Evolutionary conservation across 345 rosid genomes (phyloP).

Genomic region (Camelina hispida): DNA sequence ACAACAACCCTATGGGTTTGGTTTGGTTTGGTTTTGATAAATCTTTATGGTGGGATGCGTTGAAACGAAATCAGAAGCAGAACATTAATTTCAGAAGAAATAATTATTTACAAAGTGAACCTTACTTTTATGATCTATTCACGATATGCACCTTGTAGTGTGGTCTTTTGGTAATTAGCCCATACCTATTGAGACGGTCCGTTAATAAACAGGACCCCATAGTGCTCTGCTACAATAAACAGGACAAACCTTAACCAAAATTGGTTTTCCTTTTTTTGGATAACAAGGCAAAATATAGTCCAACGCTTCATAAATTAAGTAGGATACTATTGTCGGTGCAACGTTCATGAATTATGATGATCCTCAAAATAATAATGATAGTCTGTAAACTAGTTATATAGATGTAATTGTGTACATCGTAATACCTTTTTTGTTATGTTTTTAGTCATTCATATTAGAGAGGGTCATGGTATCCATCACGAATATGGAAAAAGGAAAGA

Average conservation of each 20-base stretch:
- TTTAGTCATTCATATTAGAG: too few relatives aligned
- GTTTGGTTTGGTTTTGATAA: not conserved
- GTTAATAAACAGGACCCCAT: conserved; percentile 13
- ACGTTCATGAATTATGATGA: too few relatives aligned
- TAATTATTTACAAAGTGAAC: not conserved
- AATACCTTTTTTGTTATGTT: too few relatives aligned
- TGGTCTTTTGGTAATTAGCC: not conserved
- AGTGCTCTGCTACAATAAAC: not conserved
- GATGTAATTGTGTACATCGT: too few relatives aligned
- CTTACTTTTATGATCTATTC: not conserved
- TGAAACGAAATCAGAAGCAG: conserved; percentile 31
- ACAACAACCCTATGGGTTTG: conserved; percentile 29
- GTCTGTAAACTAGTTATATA: too few relatives aligned
- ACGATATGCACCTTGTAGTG: not conserved
- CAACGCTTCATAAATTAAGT: too few relatives aligned
- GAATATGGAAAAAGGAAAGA: too few relatives aligned
- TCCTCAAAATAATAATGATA: too few relatives aligned
- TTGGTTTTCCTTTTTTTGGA: too few relatives aligned
- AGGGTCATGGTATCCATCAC: too few relatives aligned
- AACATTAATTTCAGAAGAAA: not conserved
- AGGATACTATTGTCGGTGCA: too few relatives aligned
- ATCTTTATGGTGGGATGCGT: not conserved
- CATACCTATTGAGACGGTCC: not conserved
- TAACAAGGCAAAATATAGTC: too few relatives aligned
- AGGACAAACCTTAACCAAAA: not conserved